These are phyloP conservation scores for Coleophoma eucalyptorum DNA, from an alignment of 2,329 filamentous ascomycete species.

Conservation along the genomic window DNA sequence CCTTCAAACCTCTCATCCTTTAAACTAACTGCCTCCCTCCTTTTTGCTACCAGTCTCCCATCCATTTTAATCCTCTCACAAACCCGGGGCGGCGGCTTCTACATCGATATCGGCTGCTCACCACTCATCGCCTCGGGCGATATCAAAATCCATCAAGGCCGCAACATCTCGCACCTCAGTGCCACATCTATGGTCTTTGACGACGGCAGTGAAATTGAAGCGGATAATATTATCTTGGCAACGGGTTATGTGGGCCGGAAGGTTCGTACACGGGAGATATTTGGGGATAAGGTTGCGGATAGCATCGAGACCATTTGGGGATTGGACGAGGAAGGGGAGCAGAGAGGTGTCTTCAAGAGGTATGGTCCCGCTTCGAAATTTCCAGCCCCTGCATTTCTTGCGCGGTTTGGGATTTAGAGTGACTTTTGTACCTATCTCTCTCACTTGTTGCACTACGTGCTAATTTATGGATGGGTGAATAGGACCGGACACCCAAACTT, in stretches of 20 bases:
- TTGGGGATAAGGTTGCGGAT: conserved; percentile 46
- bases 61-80: conserved; percentile 30
- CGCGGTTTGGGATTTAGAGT: too few species aligned
- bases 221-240: conserved; percentile 45
- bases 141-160: conserved; percentile 43
- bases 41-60: conserved; percentile 48
- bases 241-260: conserved; percentile 48
- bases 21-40: conserved; percentile 14
- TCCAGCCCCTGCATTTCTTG: too few species aligned
- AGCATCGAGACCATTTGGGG: conserved; percentile 41
- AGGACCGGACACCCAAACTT: conserved; percentile 58
- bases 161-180: conserved; percentile 38
- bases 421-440: too few species aligned
- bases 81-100: conserved; percentile 50
- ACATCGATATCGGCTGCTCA: conserved; percentile 49
- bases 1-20: too few species aligned
- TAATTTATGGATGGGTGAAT: too few species aligned
- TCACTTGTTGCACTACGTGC: too few species aligned
- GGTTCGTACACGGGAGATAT: conserved; percentile 39
- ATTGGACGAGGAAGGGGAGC: conserved; percentile 40
- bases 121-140: conserved; percentile 46
- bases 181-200: conserved; percentile 29
- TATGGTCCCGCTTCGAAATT: neutral
- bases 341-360: conserved; percentile 34
- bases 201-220: conserved; percentile 40